phyloP scores from a whole-genome alignment of 441 rosid genomes.

The Adansonia rubrostipa region DNA sequence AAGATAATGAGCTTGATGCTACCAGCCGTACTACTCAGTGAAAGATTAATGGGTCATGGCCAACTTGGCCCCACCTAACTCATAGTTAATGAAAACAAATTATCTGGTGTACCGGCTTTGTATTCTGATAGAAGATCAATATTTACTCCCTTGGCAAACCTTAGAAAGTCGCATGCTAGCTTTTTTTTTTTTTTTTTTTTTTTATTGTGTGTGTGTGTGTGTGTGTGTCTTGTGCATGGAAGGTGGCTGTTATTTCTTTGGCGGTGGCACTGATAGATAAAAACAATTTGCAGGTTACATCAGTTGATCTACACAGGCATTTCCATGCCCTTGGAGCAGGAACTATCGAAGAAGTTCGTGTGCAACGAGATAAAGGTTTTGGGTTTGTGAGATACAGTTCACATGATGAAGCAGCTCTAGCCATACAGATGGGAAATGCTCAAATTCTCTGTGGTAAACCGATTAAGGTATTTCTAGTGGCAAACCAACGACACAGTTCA shows the following conservation, averaged over 20 bases:
- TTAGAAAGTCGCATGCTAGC: not conserved
- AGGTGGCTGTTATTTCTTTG: not conserved
- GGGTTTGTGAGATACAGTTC: slow-evolving; percentile 81
- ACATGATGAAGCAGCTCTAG: slow-evolving; percentile 78
- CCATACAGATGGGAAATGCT: slow-evolving; percentile 80
- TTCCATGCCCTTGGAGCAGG: slow-evolving; percentile 76
- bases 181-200: no score
- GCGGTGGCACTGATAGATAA: slow-evolving; percentile 14
- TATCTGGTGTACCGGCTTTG: not conserved
- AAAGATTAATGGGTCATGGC: not conserved
- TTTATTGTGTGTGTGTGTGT: no score
- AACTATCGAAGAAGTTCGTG: slow-evolving; percentile 76
- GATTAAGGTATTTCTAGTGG: slow-evolving; percentile 48
- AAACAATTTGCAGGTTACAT: slow-evolving; percentile 61
- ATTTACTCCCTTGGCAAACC: not conserved
- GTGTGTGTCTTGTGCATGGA: not conserved
- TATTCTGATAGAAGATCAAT: not conserved
- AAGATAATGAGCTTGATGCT: not conserved
- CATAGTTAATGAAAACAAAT: not conserved
- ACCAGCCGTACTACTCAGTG: not conserved
- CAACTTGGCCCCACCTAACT: not conserved
- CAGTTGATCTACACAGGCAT: slow-evolving; percentile 66
- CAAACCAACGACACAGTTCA: not conserved
- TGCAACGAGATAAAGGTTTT: slow-evolving; percentile 85
- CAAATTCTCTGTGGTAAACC: slow-evolving; percentile 67